Base-by-base conservation (phyloP, 148 eudicot genomes). In the Hydrangea macrophylla region DNA sequence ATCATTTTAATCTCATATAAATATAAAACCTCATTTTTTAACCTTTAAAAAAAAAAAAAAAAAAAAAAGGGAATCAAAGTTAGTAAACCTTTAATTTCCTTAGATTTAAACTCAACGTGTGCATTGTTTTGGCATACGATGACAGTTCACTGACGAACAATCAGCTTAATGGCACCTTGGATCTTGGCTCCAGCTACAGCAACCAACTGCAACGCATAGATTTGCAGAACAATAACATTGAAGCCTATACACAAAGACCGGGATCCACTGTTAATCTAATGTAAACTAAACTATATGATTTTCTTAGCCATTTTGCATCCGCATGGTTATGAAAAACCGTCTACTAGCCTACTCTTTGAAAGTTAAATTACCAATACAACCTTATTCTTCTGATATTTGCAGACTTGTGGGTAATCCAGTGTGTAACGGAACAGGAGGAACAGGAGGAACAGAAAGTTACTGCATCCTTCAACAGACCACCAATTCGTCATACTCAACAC, bases 391-490 rank as follows among this genome's bases (percentile, higher is more conserved):
- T 57, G 30, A 32, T 24, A n/a, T 56, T 37, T 64, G 73, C 86
- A 92, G 96, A 76, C 85, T 92, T 76, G 60, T 51, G 3, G 80
- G 45, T 17, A 92, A 89, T 71, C 90, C 89, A 13, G 54, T 73
- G 55, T 92, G 97, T 69, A 15, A 39, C 8, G 57, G 20, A 31
- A 24, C 56, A 54, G 75, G 27, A 26, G 70, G 27, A 28, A 25
- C 59, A 35, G 27, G 12, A 18, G 20, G 60, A 22, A 26, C 59
- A 40, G 27, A 11, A 18, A 20, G 55, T 22, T 85, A 79, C 71
- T 92, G 97, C 62, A 67, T 3, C 42, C 40, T 30, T 36, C 60
- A 36, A 12, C 69, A 61, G 71, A 22, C 82, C 51, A 22, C 82
- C 51, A 27, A 39, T 44, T 5, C 81, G 20, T 55, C 83, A 20